A percentile compares a stretch with the other conserved stretches of the same genome.
Conservation (phyloP, 2,329 filamentous ascomycete genomes). For the Rasamsonia emersonii region DNA sequence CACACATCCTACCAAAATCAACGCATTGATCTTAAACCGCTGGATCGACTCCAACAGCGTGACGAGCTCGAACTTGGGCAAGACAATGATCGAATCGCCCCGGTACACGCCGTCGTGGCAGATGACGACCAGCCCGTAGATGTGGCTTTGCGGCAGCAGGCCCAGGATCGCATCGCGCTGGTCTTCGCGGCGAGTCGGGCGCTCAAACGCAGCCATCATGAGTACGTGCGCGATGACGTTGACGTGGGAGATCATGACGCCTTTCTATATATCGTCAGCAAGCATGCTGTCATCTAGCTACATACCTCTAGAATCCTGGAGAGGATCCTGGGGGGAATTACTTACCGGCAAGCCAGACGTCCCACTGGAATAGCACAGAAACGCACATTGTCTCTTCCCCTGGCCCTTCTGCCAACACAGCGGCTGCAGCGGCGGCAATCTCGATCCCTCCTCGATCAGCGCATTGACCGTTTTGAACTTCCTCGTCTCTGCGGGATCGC, state of each 20-base stretch:
- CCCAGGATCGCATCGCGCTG: constrained; percentile 50
- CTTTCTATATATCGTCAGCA: no score
- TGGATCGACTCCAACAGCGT: constrained; percentile 10
- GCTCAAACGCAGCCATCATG: constrained; percentile 46
- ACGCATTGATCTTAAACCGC: constrained; percentile 20
- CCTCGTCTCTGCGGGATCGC: constrained; percentile 34
- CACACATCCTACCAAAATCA: no score
- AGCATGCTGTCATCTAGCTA: no score
- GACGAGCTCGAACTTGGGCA: constrained; percentile 25
- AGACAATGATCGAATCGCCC: constrained; percentile 59
- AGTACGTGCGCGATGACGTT: constrained; percentile 66
- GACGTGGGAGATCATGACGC: constrained; percentile 64
- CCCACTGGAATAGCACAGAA: constrained; percentile 65
- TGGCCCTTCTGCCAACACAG: constrained; percentile 57
- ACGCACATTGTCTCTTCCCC: constrained; percentile 56
- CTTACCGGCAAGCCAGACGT: constrained; percentile 62
- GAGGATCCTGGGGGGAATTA: no score
- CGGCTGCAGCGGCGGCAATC: constrained; percentile 45
- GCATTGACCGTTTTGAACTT: constrained; percentile 55
- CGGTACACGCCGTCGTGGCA: constrained; percentile 54
- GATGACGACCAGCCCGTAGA: constrained; percentile 63
- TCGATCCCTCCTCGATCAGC: constrained; percentile 50
- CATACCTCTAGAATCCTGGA: no score
- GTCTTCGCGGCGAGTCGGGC: constrained; percentile 31
- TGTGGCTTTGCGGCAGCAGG: constrained; percentile 64